Evolutionary conservation across 768 basidiomycete species (phyloP), one percentile per base, ranked within the genome.

Genomic region (Suillus subaureus): DNA sequence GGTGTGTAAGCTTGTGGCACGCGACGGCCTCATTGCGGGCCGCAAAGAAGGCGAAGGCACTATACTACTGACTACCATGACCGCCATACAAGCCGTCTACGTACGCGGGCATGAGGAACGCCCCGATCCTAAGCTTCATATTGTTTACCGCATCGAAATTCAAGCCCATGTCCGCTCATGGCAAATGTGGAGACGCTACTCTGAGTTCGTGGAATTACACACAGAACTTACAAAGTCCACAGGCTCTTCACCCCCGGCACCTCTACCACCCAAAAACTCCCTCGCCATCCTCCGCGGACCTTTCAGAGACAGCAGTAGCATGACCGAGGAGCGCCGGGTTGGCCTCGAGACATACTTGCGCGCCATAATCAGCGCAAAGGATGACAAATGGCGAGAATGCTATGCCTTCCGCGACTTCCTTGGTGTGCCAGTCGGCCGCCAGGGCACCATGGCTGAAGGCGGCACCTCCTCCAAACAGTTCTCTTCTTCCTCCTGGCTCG

Each of bases 131-230:
- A 93, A 91, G 72, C 79, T 87, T n/a, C 93, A 96, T 73, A 84
- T 85, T 64, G 93, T 92, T 70, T 97, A 91, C 79, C 84, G 84
- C 67, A 91, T 97, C 74, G 85, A 90, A 72, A 89, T 98, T 70
- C 88, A 92, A 70, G 94, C 94, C 7, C 89, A 93, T 63, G 92
- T 95, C 35, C 89, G 93, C 67, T 90, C 93, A 74, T 98, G 96
- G 96, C 87, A 91, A 64, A 92, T 97, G 84, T 93, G 92, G 88
- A 84, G 91, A 65, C 91, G 97, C 60, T 99, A 98, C 80, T 96
- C 94, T 51, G 95, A 97, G 79, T 99, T 99, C 79, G 89, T 86
- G 73, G 89, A 93, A 71, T 87, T 99, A 8, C 86, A 96, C 76
- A 84, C 85, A 9, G 91, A 96, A 71, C 87, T 97, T 71, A 84